Percentiles rank a stretch among this genome's conserved stretches.
Conservation (phyloP, 192 early-diverging fungal species). For the Coemansia sp. region DNA sequence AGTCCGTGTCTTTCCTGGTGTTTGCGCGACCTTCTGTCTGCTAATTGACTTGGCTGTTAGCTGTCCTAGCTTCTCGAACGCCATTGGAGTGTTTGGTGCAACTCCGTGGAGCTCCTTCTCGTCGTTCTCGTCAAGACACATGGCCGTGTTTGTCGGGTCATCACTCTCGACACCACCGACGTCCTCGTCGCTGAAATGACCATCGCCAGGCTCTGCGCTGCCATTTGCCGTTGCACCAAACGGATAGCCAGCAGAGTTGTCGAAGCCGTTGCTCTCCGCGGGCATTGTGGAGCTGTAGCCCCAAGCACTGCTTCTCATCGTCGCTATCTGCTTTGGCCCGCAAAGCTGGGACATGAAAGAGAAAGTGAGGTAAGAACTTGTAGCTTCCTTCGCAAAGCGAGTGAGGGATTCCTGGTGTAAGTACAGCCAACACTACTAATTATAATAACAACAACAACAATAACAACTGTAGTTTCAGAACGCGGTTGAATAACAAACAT, state of each 20-base stretch:
- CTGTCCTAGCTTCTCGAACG: slow-evolving; percentile 36
- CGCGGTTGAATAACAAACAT: neutral
- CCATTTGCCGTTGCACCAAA: neutral
- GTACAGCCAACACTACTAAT: neutral
- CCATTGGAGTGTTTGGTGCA: slow-evolving; percentile 39
- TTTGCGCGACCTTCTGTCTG: slow-evolving; percentile 45
- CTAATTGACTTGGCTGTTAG: slow-evolving; percentile 46
- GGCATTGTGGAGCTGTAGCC: neutral
- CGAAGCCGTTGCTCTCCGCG: neutral
- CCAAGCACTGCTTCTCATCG: neutral
- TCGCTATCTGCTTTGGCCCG: neutral
- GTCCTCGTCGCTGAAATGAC: slow-evolving; percentile 3
- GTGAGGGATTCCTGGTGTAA: neutral
- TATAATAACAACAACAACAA: neutral
- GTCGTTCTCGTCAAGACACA: slow-evolving; percentile 50
- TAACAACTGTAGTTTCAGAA: neutral
- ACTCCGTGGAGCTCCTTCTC: slow-evolving; percentile 39
- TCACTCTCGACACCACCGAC: slow-evolving; percentile 24
- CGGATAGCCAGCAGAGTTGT: neutral
- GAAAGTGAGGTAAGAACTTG: neutral
- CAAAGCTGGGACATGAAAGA: neutral
- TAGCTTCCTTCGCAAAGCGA: neutral
- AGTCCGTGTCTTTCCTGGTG: slow-evolving; percentile 24
- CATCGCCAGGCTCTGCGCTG: neutral
- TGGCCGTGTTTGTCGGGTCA: slow-evolving; percentile 53